A percentile compares a stretch with the other conserved stretches of the same genome.
phyloP scores from a whole-genome alignment of 2,329 filamentous ascomycete genomes.

The Sphaerulina musiva region DNA sequence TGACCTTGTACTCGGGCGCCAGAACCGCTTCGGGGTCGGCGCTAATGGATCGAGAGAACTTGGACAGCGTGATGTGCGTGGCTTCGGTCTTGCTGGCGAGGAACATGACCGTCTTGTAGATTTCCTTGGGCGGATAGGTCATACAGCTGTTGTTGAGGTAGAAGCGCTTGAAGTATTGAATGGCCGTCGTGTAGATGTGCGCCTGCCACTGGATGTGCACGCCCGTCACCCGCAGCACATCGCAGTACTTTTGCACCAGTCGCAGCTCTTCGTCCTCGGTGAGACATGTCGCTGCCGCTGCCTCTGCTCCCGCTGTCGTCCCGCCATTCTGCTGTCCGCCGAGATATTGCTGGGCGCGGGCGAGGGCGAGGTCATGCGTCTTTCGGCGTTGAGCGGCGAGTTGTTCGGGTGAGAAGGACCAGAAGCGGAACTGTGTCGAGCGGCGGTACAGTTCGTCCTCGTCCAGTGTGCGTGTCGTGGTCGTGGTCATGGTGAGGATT shows the following conservation, averaged over 20 bases:
- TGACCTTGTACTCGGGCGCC: conserved; percentile 85
- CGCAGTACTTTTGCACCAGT: conserved; percentile 73
- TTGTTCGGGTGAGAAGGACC: conserved; percentile 77
- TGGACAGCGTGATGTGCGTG: conserved; percentile 60
- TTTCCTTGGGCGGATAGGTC: conserved; percentile 86
- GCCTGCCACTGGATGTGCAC: conserved; percentile 56
- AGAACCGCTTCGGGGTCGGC: conserved; percentile 73
- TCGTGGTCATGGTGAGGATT: conserved; percentile 8
- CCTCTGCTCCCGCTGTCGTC: conserved; percentile 29
- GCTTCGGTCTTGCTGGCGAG: conserved; percentile 91
- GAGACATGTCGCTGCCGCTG: conserved; percentile 55
- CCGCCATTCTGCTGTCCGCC: conserved; percentile 30
- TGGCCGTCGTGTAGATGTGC: conserved; percentile 65
- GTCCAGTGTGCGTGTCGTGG: conserved; percentile 45
- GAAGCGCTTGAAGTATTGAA: conserved; percentile 87
- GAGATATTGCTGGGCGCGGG: conserved; percentile 54
- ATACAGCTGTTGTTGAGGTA: conserved; percentile 93
- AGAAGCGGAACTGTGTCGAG: conserved; percentile 83
- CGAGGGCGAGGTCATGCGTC: conserved; percentile 72
- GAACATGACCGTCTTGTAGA: conserved; percentile 85
- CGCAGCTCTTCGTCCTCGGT: conserved; percentile 75
- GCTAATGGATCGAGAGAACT: conserved; percentile 51
- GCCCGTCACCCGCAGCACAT: conserved; percentile 42
- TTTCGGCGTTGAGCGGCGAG: conserved; percentile 65
- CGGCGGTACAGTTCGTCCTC: conserved; percentile 89